Evolutionary conservation across 2,329 filamentous ascomycete species (phyloP), one percentile per base, ranked within the genome.

Genomic region (Alternaria angustiovoidea): DNA sequence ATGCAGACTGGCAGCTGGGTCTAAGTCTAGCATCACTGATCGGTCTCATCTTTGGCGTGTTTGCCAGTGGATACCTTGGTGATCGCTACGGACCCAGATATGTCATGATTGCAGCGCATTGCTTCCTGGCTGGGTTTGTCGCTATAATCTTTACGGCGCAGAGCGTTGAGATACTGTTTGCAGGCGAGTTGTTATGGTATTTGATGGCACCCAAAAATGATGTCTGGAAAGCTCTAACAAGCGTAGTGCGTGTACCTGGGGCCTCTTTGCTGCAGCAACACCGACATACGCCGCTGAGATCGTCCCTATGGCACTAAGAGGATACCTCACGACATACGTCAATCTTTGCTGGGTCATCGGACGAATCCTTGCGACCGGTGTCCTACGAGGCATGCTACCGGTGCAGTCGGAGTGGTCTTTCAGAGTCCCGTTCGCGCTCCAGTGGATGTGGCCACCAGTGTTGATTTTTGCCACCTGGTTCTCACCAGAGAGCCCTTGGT

Each of bases 311-410:
- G 84, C 87, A 36, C 83, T 91, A 49, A 85, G 89, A 59, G 88
- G 78, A 14, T 70, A 72, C 22, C 52, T 73, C 5, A 71, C 68
- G 2, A 90, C 88, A 7, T 91, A 90, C 63, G 86, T 90, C 77
- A 90, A 90, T 79, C 86, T 89, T 65, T 91, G 89, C 81, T 91
- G 88, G 88, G 89, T 87, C 16, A 79, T 91, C 36, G 89, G 89
- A 14, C 88, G 91, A 75, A 81, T 89, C 60, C 87, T 91, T 54
- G 88, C 86, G 36, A 88, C 89, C 56, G 88, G 87, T 22, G 88
- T 91, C 58, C 87, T 91, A 68, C 86, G 86, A 74, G 82, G 84
- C 60, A 88, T 90, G 81, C 76, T 90, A 38, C 79, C 83, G 71
- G 83, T 87, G 42, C 75, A 84, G 5, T 87, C 89, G 64, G 81